Percentiles rank a stretch among this genome's conserved stretches.
phyloP scores from a whole-genome alignment of 2,329 filamentous ascomycete species.

The Camillea tinctor region DNA sequence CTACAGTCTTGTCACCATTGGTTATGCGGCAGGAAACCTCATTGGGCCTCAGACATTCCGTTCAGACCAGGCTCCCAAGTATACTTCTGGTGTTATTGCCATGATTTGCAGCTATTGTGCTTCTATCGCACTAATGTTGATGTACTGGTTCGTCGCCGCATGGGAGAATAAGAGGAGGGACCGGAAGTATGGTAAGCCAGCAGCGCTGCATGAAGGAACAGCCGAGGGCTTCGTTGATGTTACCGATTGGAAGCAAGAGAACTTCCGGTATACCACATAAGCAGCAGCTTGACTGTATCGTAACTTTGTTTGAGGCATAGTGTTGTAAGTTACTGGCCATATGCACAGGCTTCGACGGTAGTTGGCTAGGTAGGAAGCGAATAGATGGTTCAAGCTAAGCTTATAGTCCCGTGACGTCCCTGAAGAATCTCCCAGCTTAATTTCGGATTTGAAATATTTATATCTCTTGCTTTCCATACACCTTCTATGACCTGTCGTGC shows the following conservation, averaged over 20 bases:
- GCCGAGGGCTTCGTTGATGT: slow-evolving; percentile 23
- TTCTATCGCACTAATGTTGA: slow-evolving; percentile 31
- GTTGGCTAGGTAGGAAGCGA: neutral
- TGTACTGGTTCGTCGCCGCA: slow-evolving; percentile 31
- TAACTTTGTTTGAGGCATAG: neutral
- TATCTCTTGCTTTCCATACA: slow-evolving; percentile 32
- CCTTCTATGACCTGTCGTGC: slow-evolving; percentile 29
- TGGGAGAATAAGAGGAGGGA: slow-evolving; percentile 26
- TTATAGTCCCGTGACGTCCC: slow-evolving; percentile 21
- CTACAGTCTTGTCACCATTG: slow-evolving; percentile 39
- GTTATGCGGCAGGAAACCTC: slow-evolving; percentile 40
- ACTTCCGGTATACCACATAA: slow-evolving; percentile 30
- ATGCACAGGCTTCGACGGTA: neutral
- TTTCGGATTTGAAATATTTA: slow-evolving; percentile 10
- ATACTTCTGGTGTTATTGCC: slow-evolving; percentile 36
- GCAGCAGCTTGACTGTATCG: too few species aligned
- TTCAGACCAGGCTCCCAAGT: slow-evolving; percentile 37
- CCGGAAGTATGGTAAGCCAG: slow-evolving; percentile 25
- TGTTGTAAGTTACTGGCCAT: neutral
- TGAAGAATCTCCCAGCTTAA: slow-evolving; percentile 16
- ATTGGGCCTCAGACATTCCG: slow-evolving; percentile 43
- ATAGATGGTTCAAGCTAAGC: slow-evolving; percentile 21
- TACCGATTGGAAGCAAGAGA: slow-evolving; percentile 22
- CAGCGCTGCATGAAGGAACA: slow-evolving; percentile 12
- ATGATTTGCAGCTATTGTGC: slow-evolving; percentile 37